phyloP scores from a whole-genome alignment of 2,329 filamentous ascomycete genomes.

The Tolypocladium inflatum region DNA sequence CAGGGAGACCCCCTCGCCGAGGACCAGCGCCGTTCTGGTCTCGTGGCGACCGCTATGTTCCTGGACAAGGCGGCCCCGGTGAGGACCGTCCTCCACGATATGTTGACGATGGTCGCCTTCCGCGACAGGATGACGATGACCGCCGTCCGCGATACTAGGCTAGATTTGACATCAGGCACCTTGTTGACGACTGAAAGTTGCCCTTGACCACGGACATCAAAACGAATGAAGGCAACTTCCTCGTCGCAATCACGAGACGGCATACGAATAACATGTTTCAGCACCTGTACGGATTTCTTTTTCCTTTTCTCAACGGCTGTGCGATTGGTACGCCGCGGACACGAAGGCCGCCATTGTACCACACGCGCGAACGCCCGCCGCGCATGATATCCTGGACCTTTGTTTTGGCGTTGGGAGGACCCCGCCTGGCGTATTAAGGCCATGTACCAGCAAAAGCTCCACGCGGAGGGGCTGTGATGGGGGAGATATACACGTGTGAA shows the following conservation, averaged over 20 bases:
- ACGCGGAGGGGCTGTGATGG: background rate
- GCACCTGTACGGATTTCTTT: background rate
- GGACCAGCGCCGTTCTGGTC: slow-evolving; percentile 10
- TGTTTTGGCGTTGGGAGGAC: background rate
- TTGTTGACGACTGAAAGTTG: background rate
- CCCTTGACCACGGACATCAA: background rate
- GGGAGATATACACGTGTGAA: background rate
- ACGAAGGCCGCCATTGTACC: background rate
- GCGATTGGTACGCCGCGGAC: background rate
- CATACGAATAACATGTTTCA: background rate
- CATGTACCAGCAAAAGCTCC: background rate
- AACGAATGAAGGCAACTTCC: background rate
- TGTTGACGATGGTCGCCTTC: no score
- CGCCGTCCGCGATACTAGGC: background rate
- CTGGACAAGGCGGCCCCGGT: slow-evolving; percentile 7
- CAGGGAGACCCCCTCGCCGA: slow-evolving; percentile 18
- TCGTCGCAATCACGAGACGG: background rate
- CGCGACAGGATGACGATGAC: background rate
- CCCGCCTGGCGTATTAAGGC: background rate
- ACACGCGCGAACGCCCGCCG: background rate
- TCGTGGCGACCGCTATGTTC: slow-evolving; percentile 10
- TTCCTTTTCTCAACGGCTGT: background rate
- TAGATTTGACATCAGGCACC: no score
- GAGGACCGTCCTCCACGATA: slow-evolving; percentile 6
- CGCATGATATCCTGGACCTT: background rate